These are phyloP conservation scores for Chlamydomonas asymmetrica DNA, from an alignment of 139 green algal species.

Conservation along the genomic window DNA sequence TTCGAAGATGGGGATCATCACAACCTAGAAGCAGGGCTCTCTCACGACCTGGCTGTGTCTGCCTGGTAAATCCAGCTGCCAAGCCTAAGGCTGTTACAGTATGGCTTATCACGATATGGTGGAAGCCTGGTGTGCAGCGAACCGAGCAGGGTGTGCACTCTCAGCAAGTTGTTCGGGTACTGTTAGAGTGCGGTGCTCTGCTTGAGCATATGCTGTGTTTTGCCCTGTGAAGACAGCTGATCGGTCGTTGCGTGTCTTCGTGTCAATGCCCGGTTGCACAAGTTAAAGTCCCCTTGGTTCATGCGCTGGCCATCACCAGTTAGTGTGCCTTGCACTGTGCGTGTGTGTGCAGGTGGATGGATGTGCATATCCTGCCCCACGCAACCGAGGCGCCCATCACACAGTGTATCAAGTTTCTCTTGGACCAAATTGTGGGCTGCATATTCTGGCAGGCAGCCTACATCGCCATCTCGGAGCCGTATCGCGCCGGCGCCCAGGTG, in stretches of 20 bases:
- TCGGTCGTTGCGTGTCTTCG: neutral
- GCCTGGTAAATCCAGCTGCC: neutral
- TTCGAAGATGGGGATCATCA: neutral
- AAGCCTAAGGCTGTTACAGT: constrained; percentile 12
- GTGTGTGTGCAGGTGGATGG: neutral
- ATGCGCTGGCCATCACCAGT: neutral
- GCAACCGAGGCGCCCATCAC: too few relatives aligned
- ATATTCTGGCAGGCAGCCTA: constrained; percentile 47
- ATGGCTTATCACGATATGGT: neutral
- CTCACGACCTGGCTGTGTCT: constrained; percentile 22
- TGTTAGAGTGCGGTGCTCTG: too few relatives aligned
- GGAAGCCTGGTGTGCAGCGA: neutral
- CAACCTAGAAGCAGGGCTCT: too few relatives aligned
- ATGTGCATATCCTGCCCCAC: neutral
- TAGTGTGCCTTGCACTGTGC: neutral
- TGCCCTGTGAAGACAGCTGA: too few relatives aligned
- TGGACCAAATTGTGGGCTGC: constrained; percentile 42
- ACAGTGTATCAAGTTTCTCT: too few relatives aligned
- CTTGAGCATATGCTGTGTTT: too few relatives aligned
- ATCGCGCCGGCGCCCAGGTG: constrained; percentile 8
- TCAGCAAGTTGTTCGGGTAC: too few relatives aligned
- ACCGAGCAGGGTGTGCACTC: neutral
- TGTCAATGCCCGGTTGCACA: neutral
- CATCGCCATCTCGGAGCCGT: constrained; percentile 32
- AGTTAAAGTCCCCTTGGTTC: neutral